Conservation (phyloP, 805 yeast genomes). For the Metschnikowia lachancei region DNA sequence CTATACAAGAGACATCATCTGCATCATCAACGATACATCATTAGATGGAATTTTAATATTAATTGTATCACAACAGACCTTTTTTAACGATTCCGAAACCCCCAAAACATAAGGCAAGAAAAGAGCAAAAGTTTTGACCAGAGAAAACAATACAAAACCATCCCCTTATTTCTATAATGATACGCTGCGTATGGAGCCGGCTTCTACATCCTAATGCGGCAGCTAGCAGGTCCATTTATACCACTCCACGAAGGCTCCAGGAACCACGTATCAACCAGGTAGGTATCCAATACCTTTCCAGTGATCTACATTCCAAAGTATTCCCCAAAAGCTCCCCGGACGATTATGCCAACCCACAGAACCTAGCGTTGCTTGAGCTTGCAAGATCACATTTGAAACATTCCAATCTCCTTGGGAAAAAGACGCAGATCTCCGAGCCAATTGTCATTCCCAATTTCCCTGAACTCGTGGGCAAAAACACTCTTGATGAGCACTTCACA, state of each 20-base stretch:
- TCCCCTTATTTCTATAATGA: neutral
- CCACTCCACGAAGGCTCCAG: conserved; percentile 18
- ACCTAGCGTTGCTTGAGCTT: conserved; percentile 39
- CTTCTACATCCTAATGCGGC: neutral
- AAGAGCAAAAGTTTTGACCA: no score
- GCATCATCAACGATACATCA: no score
- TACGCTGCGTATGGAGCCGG: conserved; percentile 3
- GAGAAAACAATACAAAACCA: no score
- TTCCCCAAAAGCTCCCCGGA: conserved; percentile 45
- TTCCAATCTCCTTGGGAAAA: conserved; percentile 73
- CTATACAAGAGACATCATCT: no score
- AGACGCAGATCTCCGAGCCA: conserved; percentile 60
- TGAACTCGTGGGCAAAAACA: conserved; percentile 57
- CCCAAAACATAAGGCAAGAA: no score
- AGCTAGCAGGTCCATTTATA: neutral
- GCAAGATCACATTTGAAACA: conserved; percentile 57
- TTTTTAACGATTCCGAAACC: no score
- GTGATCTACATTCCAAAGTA: conserved; percentile 54
- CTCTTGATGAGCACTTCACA: conserved; percentile 83
- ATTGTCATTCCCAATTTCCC: conserved; percentile 62
- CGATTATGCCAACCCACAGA: conserved; percentile 28
- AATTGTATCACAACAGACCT: no score
- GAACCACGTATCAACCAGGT: conserved; percentile 65
- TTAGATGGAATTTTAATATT: no score
- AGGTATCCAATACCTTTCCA: conserved; percentile 76